A percentile compares a stretch with the other conserved stretches of the same genome.
phyloP scores from a whole-genome alignment of 2,329 filamentous ascomycete species.

The Hymenoscyphus albidus region DNA sequence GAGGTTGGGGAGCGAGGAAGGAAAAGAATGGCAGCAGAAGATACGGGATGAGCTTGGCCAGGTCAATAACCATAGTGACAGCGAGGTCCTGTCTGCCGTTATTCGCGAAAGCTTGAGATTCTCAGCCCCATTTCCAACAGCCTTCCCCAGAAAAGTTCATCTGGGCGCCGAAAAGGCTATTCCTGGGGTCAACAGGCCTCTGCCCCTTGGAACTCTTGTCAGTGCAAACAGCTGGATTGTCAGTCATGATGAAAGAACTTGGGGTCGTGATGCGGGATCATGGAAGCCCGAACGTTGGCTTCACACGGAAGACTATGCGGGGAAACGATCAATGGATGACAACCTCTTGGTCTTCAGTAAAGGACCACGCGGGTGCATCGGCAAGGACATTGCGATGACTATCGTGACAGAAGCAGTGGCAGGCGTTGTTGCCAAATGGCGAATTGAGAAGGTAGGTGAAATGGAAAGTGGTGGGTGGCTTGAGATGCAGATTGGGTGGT shows the following conservation, averaged over 20 bases:
- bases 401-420: not conserved
- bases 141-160: not conserved
- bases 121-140: not conserved
- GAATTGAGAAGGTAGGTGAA: not conserved
- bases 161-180: not conserved
- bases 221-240: conserved; percentile 11
- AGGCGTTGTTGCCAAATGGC: not conserved
- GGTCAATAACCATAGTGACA: not conserved
- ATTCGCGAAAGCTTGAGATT: not conserved
- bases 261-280: conserved; percentile 8
- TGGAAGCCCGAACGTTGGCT: conserved; percentile 6
- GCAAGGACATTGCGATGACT: not conserved
- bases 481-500: not conserved
- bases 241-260: conserved; percentile 6
- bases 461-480: not conserved
- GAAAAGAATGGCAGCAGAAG: not conserved
- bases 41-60: not conserved
- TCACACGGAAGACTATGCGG: not conserved
- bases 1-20: not conserved
- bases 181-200: not conserved
- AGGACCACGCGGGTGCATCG: not conserved
- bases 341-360: not conserved
- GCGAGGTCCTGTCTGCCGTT: not conserved
- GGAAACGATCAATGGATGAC: not conserved
- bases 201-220: conserved; percentile 10